These are phyloP conservation scores for Plicaturopsis crispa DNA, from an alignment of 768 basidiomycete species.

Conservation along the genomic window DNA sequence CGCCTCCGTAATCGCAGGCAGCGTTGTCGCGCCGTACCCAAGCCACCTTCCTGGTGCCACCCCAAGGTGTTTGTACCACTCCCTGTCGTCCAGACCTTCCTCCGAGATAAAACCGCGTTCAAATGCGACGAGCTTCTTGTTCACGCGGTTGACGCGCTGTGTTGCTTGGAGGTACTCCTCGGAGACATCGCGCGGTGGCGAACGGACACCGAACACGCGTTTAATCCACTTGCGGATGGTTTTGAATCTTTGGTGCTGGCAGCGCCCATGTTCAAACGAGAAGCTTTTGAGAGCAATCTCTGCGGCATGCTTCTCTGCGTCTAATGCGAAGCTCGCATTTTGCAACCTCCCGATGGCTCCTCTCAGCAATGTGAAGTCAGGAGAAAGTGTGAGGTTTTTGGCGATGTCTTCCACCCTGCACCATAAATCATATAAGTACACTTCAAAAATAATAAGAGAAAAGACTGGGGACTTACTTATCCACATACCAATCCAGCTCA, in stretches of 20 bases:
- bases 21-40: constrained; percentile 79
- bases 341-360: constrained; percentile 22
- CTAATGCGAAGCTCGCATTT: constrained; percentile 24
- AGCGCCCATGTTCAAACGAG: neutral
- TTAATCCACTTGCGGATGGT: neutral
- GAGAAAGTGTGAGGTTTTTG: neutral
- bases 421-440: no score
- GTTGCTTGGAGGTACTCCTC: constrained; percentile 33
- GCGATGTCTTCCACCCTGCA: neutral
- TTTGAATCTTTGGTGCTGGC: neutral
- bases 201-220: neutral
- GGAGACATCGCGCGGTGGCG: neutral
- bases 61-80: constrained; percentile 47
- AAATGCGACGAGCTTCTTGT: constrained; percentile 59
- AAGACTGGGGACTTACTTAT: constrained; percentile 47
- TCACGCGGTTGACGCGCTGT: constrained; percentile 49
- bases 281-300: constrained; percentile 19
- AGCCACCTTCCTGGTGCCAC: constrained; percentile 7
- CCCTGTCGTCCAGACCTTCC: constrained; percentile 68
- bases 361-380: constrained; percentile 22
- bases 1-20: constrained; percentile 76
- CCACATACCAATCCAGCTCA: constrained; percentile 57
- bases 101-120: constrained; percentile 78
- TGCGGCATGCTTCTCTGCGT: constrained; percentile 28
- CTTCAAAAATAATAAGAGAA: no score